These are phyloP conservation scores for Septoria linicola DNA, from an alignment of 2,329 filamentous ascomycete species.

Conservation along the genomic window DNA sequence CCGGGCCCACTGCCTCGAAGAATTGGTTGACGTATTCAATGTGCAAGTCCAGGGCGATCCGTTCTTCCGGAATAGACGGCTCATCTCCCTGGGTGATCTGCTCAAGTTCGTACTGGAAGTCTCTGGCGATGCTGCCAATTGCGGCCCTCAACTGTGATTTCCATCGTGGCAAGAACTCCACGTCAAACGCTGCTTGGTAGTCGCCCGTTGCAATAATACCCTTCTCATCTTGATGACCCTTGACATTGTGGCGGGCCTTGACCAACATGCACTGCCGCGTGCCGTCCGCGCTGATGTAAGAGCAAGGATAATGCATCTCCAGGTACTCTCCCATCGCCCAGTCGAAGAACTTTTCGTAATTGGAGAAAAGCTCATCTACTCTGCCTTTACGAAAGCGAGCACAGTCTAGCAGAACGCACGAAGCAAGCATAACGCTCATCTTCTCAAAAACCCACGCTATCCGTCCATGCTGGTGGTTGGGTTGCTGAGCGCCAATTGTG, in stretches of 20 bases:
- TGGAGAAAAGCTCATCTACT: slow-evolving; percentile 41
- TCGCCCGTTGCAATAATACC: slow-evolving; percentile 47
- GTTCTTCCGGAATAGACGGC: slow-evolving; percentile 34
- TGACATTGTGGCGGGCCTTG: slow-evolving; percentile 36
- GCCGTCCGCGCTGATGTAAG: slow-evolving; percentile 39
- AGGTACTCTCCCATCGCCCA: slow-evolving; percentile 48
- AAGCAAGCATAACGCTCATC: slow-evolving; percentile 51
- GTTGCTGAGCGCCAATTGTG: slow-evolving; percentile 40
- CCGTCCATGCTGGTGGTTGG: slow-evolving; percentile 33
- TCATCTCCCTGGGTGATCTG: slow-evolving; percentile 31
- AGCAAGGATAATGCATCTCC: slow-evolving; percentile 49
- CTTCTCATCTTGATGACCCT: slow-evolving; percentile 45
- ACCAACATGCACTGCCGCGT: slow-evolving; percentile 36
- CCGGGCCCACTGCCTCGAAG: slow-evolving; percentile 43
- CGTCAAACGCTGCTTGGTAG: slow-evolving; percentile 42
- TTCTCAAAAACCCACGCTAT: slow-evolving; percentile 45
- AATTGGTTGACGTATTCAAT: slow-evolving; percentile 38
- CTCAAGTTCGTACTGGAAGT: slow-evolving; percentile 37
- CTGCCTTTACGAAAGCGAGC: slow-evolving; percentile 42
- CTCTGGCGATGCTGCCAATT: slow-evolving; percentile 32
- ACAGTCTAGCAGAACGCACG: slow-evolving; percentile 52
- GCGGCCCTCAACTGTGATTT: slow-evolving; percentile 35
- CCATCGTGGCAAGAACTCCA: slow-evolving; percentile 32
- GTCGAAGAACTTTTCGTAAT: slow-evolving; percentile 47
- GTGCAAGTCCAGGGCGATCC: slow-evolving; percentile 35